Conservation (phyloP, 2,329 filamentous ascomycete genomes). For the Aspergillus luchuensis region DNA sequence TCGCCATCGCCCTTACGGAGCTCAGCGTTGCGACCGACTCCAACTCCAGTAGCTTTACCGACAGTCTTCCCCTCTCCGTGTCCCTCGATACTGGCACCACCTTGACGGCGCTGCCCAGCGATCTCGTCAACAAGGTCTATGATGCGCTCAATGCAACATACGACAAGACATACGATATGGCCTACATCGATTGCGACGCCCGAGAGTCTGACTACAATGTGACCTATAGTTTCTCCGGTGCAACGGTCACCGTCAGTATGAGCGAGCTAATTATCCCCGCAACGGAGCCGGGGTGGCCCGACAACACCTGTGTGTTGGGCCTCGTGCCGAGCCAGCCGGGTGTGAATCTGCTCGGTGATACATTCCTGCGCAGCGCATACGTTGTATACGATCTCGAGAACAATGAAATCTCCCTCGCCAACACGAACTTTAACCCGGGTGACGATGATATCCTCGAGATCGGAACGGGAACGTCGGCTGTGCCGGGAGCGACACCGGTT, state of each 20-base stretch:
- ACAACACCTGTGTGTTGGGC: conserved; percentile 64
- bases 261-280: conserved; percentile 45
- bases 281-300: conserved; percentile 46
- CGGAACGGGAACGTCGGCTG: conserved; percentile 45
- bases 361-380: conserved; percentile 73
- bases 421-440: conserved; percentile 64
- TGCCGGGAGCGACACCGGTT: conserved; percentile 52
- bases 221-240: conserved; percentile 63
- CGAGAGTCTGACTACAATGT: conserved; percentile 55
- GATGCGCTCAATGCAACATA: conserved; percentile 61
- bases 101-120: conserved; percentile 66
- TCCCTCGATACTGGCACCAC: conserved; percentile 72
- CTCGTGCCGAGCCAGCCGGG: conserved; percentile 56
- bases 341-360: conserved; percentile 68
- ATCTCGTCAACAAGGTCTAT: conserved; percentile 54
- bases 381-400: conserved; percentile 74
- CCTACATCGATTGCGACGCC: conserved; percentile 58
- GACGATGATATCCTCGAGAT: conserved; percentile 55
- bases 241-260: conserved; percentile 1
- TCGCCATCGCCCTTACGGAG: conserved; percentile 67
- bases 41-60: conserved; percentile 20
- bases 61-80: conserved; percentile 56
- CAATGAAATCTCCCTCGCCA: conserved; percentile 70
- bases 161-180: conserved; percentile 45
- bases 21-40: conserved; percentile 37